Conservation (phyloP, 805 yeast species). For the Saturnispora sekii region DNA sequence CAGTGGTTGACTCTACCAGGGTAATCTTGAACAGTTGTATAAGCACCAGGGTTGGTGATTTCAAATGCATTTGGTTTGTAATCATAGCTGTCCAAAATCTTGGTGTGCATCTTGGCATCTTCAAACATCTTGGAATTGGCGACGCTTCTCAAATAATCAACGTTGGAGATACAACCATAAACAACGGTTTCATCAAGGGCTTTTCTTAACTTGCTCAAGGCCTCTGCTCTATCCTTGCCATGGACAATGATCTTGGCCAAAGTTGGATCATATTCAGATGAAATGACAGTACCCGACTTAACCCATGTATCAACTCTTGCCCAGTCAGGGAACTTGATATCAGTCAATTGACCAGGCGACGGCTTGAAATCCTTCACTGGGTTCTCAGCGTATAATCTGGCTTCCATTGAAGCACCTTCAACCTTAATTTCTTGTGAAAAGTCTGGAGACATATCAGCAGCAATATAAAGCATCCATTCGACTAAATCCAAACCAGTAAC, state of each 20-base stretch:
- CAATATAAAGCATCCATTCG: conserved; percentile 93
- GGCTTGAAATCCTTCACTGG: conserved; percentile 94
- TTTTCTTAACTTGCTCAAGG: conserved; percentile 60
- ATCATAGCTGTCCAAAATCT: conserved; percentile 71
- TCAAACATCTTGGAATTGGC: conserved; percentile 79
- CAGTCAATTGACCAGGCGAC: conserved; percentile 88
- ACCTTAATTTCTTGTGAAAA: conserved; percentile 49
- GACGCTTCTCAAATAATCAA: conserved; percentile 81
- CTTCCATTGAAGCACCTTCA: conserved; percentile 92
- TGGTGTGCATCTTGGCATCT: conserved; percentile 76
- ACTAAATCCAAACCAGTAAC: conserved; percentile 92
- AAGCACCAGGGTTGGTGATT: conserved; percentile 81
- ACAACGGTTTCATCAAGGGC: conserved; percentile 84
- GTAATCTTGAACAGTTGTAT: conserved; percentile 93
- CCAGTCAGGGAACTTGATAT: conserved; percentile 77
- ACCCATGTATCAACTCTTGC: conserved; percentile 97
- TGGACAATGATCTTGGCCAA: conserved; percentile 94
- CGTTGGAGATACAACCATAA: conserved; percentile 80
- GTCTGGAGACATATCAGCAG: conserved; percentile 83
- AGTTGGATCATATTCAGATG: conserved; percentile 95
- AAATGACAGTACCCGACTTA: conserved; percentile 70
- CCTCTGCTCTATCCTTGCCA: conserved; percentile 82
- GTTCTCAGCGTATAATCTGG: conserved; percentile 92
- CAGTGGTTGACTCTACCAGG: conserved; percentile 83
- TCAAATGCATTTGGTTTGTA: conserved; percentile 82